These are phyloP conservation scores for Chondrostereum purpureum DNA, from an alignment of 1,284 basidiomycete genomes.

Conservation along the genomic window DNA sequence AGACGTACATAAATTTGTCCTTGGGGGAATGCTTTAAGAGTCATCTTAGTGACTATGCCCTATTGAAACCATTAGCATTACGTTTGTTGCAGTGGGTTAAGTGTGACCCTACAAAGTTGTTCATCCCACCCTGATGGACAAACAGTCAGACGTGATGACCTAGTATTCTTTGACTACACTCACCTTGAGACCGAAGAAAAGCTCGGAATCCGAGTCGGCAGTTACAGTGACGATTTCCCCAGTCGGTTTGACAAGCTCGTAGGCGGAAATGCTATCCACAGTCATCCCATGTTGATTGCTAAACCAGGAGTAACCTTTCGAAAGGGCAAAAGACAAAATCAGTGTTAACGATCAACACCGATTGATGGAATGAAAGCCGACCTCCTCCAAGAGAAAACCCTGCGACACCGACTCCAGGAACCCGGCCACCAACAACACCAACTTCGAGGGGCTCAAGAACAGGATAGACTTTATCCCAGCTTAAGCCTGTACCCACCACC, in stretches of 20 bases:
- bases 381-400: conserved; percentile 42
- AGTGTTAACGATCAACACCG: background rate
- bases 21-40: conserved; percentile 21
- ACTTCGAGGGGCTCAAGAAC: conserved; percentile 28
- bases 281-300: conserved; percentile 47
- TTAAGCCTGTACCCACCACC: conserved; percentile 39
- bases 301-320: conserved; percentile 46
- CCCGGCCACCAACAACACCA: conserved; percentile 41
- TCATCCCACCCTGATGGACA: background rate
- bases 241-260: conserved; percentile 42
- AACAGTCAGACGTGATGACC: background rate
- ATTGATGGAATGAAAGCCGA: no score
- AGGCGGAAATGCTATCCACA: conserved; percentile 39
- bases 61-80: conserved; percentile 1
- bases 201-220: no score
- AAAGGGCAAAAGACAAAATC: background rate
- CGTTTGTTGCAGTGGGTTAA: no score
- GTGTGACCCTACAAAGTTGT: conserved; percentile 3
- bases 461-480: conserved; percentile 44
- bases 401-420: conserved; percentile 35
- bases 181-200: conserved; percentile 45
- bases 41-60: conserved; percentile 11
- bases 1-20: conserved; percentile 40
- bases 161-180: background rate
- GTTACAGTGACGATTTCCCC: conserved; percentile 34